A percentile compares a stretch with the other conserved stretches of the same genome.
phyloP scores from a whole-genome alignment of 225 moss, liverwort and hornwort species.

The Takakia lepidozioides region DNA sequence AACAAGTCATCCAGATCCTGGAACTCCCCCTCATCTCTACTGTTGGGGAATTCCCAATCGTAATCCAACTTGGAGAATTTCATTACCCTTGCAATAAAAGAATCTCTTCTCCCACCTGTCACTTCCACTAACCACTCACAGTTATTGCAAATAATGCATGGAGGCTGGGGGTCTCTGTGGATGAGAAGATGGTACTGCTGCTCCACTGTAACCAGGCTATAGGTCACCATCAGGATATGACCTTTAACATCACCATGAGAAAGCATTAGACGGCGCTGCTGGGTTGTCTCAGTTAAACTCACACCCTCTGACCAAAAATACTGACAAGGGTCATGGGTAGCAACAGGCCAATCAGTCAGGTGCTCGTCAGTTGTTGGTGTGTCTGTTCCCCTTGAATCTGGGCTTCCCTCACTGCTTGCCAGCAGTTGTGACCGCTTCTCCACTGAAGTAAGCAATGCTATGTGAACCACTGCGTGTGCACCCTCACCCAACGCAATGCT shows the following conservation, averaged over 20 bases:
- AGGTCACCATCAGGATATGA: constrained; percentile 11
- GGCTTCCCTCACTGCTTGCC: too few species aligned
- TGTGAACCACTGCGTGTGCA: too few species aligned
- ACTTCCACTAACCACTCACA: constrained; percentile 8
- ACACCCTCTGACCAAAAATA: constrained; percentile 9
- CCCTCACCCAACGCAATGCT: too few species aligned
- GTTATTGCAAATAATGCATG: constrained; percentile 8
- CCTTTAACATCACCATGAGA: neutral
- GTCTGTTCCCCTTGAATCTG: too few species aligned
- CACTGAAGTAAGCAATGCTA: too few species aligned
- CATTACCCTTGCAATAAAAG: constrained; percentile 1
- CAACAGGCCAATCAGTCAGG: too few species aligned
- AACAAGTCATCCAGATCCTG: constrained; percentile 10
- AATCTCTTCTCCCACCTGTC: constrained; percentile 4
- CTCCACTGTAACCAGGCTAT: constrained; percentile 11
- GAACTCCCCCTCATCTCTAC: neutral
- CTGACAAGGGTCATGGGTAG: too few species aligned
- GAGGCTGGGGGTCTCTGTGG: constrained; percentile 11
- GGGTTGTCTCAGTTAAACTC: constrained; percentile 5
- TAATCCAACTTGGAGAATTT: constrained; percentile 5
- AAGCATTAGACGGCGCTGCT: constrained; percentile 7
- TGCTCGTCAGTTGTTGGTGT: too few species aligned
- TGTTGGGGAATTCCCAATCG: constrained; percentile 4
- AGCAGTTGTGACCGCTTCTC: too few species aligned
- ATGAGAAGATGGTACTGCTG: constrained; percentile 11